phyloP scores from a whole-genome alignment of 495 filamentous ascomycete species.

The Chlorociboria aeruginascens region DNA sequence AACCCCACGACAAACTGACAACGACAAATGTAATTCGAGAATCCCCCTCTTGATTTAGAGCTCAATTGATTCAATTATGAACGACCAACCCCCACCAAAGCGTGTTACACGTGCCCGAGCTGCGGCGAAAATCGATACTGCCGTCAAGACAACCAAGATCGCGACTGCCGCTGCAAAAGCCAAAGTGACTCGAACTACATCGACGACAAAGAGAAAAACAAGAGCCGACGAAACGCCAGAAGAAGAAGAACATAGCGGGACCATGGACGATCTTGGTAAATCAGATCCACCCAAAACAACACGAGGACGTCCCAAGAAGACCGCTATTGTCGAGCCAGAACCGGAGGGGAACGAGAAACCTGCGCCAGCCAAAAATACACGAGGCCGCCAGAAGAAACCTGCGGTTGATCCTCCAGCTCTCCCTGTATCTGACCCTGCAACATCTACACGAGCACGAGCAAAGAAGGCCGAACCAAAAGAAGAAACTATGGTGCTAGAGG shows the following conservation, averaged over 20 bases:
- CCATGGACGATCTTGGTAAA: slow-evolving; percentile 30
- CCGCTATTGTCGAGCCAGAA: slow-evolving; percentile 13
- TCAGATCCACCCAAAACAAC: slow-evolving; percentile 22
- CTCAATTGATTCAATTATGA: slow-evolving; percentile 20
- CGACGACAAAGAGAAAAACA: slow-evolving; percentile 33
- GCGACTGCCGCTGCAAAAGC: slow-evolving; percentile 28
- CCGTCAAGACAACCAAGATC: slow-evolving; percentile 20
- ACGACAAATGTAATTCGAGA: slow-evolving; percentile 5
- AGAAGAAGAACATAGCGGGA: slow-evolving; percentile 20
- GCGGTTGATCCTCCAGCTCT: slow-evolving; percentile 6
- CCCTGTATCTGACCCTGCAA: slow-evolving; percentile 3
- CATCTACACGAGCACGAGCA: slow-evolving; percentile 26
- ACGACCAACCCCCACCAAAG: slow-evolving; percentile 41
- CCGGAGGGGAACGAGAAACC: slow-evolving; percentile 16
- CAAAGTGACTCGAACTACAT: slow-evolving; percentile 22
- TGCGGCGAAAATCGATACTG: slow-evolving; percentile 31
- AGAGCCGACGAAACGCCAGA: slow-evolving; percentile 31
- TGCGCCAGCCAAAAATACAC: slow-evolving; percentile 22
- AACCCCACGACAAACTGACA: neutral
- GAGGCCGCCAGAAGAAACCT: slow-evolving; percentile 22
- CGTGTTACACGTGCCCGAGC: slow-evolving; percentile 47
- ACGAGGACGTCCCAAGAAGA: slow-evolving; percentile 34
- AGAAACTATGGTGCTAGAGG: slow-evolving; percentile 18
- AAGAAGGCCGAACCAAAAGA: slow-evolving; percentile 12
- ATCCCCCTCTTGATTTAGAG: neutral